Conservation (phyloP, 1,139 yeast species). For the Lodderomyces parapsilosis region DNA sequence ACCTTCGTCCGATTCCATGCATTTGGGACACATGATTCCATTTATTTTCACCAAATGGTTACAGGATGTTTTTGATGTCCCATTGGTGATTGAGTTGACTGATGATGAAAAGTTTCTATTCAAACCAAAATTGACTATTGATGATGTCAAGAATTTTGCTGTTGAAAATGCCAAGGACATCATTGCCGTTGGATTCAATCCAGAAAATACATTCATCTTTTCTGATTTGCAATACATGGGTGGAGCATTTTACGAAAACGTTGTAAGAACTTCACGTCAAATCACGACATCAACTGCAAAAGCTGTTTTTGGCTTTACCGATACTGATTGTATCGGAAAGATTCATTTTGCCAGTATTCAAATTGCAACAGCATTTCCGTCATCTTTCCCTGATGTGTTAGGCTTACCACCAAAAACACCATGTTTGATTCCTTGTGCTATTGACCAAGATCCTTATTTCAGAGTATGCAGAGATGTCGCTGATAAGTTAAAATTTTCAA, state of each 20-base stretch:
- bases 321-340: conserved; percentile 92
- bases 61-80: conserved; percentile 96
- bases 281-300: conserved; percentile 95
- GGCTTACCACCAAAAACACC: conserved; percentile 87
- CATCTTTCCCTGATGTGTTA: conserved; percentile 91
- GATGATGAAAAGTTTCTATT: conserved; percentile 97
- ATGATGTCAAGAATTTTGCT: conserved; percentile 81
- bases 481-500: conserved; percentile 81
- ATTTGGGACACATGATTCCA: conserved; percentile 96
- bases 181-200: conserved; percentile 91
- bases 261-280: conserved; percentile 90
- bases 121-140: conserved; percentile 84
- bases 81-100: conserved; percentile 92
- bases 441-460: conserved; percentile 98
- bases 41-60: conserved; percentile 96
- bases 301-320: conserved; percentile 97
- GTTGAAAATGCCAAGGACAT: conserved; percentile 87
- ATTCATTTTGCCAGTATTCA: conserved; percentile 94
- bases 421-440: conserved; percentile 97
- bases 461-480: conserved; percentile 98
- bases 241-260: conserved; percentile 90
- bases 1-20: conserved; percentile 93
- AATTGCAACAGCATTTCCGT: conserved; percentile 93
- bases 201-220: conserved; percentile 91
- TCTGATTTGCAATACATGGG: conserved; percentile 93